phyloP scores from a whole-genome alignment of 1,139 yeast genomes.

The Meyerozyma sp. region DNA sequence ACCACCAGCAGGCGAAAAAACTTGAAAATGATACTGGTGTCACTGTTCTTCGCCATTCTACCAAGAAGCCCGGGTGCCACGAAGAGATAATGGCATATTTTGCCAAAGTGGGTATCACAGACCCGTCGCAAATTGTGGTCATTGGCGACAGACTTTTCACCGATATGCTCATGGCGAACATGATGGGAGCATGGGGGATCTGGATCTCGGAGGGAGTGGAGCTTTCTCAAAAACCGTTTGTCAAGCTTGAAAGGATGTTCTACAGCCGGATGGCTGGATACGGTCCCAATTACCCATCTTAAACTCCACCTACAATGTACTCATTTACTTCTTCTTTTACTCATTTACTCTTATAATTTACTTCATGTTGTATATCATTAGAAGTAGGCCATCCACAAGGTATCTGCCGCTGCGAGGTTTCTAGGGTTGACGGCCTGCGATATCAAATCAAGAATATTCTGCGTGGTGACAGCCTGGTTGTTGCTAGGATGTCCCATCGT shows the following conservation, averaged over 20 bases:
- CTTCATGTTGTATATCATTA: no score
- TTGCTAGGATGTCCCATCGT: slow-evolving; percentile 77
- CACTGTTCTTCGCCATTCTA: slow-evolving; percentile 67
- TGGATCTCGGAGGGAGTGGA: slow-evolving; percentile 82
- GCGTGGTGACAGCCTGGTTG: slow-evolving; percentile 80
- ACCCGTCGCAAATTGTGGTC: slow-evolving; percentile 67
- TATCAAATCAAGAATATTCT: slow-evolving; percentile 83
- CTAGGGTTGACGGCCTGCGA: slow-evolving; percentile 96
- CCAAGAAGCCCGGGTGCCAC: slow-evolving; percentile 88
- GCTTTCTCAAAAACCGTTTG: slow-evolving; percentile 44
- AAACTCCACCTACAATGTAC: neutral
- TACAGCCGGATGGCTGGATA: slow-evolving; percentile 22
- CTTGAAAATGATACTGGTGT: slow-evolving; percentile 71
- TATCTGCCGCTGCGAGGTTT: slow-evolving; percentile 87
- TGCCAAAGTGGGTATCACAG: slow-evolving; percentile 34
- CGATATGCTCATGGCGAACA: slow-evolving; percentile 88
- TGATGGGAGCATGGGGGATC: slow-evolving; percentile 83
- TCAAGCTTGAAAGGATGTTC: slow-evolving; percentile 46
- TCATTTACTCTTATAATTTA: no score
- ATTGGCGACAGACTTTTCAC: slow-evolving; percentile 90
- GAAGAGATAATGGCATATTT: slow-evolving; percentile 64
- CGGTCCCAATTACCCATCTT: neutral
- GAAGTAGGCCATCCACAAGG: slow-evolving; percentile 94
- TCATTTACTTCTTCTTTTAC: neutral
- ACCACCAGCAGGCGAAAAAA: slow-evolving; percentile 55